These are phyloP conservation scores for Syzygium syzygioides DNA, from an alignment of 441 rosid species.

Conservation along the genomic window DNA sequence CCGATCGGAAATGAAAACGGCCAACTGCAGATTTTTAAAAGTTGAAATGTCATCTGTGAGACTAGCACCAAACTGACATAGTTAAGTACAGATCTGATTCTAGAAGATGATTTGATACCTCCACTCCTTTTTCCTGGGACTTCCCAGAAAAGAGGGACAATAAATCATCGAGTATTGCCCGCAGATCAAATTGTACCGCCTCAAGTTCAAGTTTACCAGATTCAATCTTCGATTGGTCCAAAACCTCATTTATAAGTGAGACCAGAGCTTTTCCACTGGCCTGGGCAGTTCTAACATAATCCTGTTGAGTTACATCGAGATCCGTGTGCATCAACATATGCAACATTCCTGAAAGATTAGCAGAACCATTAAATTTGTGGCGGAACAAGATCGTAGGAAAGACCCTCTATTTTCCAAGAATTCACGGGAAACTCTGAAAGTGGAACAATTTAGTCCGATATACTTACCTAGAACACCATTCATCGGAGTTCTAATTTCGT, in stretches of 20 bases:
- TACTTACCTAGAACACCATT: constrained; percentile 92
- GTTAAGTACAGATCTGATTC: not conserved
- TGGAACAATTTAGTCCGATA: not conserved
- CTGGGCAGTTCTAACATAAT: constrained; percentile 82
- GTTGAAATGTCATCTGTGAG: not conserved
- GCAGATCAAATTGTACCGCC: constrained; percentile 67
- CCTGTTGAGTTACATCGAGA: constrained; percentile 83
- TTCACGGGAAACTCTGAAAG: not conserved
- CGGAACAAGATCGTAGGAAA: not conserved
- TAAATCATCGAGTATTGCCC: constrained; percentile 79
- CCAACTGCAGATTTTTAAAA: constrained; percentile 47
- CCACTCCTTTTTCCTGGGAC: constrained; percentile 80
- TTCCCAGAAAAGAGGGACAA: constrained; percentile 87
- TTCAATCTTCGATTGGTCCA: constrained; percentile 96
- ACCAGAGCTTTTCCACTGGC: constrained; percentile 91
- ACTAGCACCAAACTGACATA: not conserved
- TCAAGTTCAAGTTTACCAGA: constrained; percentile 95
- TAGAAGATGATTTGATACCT: constrained; percentile 38
- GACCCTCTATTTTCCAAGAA: not conserved
- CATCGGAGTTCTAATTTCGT: constrained; percentile 97
- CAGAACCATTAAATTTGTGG: not conserved
- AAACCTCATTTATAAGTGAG: constrained; percentile 78
- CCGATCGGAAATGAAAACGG: constrained; percentile 71
- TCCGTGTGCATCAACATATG: constrained; percentile 86
- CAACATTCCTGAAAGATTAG: constrained; percentile 64